These are phyloP conservation scores for Penicillium odoratum DNA, from an alignment of 495 filamentous ascomycete genomes.

Conservation along the genomic window DNA sequence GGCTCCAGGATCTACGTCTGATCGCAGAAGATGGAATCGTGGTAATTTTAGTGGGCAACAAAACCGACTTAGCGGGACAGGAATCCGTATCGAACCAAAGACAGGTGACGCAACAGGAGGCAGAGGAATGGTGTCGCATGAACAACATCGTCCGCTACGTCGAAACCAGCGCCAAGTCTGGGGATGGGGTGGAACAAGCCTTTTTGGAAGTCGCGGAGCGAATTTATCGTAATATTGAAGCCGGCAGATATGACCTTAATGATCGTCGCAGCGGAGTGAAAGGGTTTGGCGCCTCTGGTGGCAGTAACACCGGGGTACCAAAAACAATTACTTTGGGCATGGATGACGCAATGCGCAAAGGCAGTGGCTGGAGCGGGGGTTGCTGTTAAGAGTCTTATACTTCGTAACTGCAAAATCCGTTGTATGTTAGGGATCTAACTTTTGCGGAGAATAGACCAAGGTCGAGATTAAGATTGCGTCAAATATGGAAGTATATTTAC, in stretches of 20 bases:
- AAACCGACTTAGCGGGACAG: constrained; percentile 70
- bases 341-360: constrained; percentile 54
- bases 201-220: constrained; percentile 91
- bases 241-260: constrained; percentile 90
- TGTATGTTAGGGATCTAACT: neutral
- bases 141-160: constrained; percentile 88
- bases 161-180: constrained; percentile 93
- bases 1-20: constrained; percentile 87
- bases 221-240: constrained; percentile 94
- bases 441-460: neutral
- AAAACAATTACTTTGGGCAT: constrained; percentile 58
- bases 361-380: constrained; percentile 43
- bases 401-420: neutral
- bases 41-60: constrained; percentile 93
- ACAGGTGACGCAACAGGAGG: constrained; percentile 75
- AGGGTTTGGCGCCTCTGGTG: constrained; percentile 59
- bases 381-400: constrained; percentile 43
- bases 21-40: constrained; percentile 94
- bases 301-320: constrained; percentile 36
- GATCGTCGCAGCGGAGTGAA: constrained; percentile 94
- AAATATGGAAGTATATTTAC: neutral
- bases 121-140: constrained; percentile 78
- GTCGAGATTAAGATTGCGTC: neutral
- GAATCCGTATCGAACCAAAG: constrained; percentile 60
- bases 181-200: constrained; percentile 87